phyloP scores from a whole-genome alignment of 495 filamentous ascomycete species.

The Rostrohypoxylon terebratum region DNA sequence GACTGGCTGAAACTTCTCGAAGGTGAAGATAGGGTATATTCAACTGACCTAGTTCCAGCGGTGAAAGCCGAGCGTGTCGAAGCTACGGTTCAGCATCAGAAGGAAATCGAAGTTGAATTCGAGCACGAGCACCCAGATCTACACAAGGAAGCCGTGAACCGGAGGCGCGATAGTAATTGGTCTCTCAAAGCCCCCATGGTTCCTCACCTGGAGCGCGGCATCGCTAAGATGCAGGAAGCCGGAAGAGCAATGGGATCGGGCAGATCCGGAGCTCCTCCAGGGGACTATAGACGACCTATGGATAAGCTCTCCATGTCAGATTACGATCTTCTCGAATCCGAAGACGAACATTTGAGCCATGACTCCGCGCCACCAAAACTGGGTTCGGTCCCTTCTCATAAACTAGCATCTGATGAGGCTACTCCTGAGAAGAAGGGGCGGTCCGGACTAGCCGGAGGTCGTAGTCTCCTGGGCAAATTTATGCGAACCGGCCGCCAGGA shows the following conservation, averaged over 20 bases:
- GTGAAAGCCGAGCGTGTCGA: slow-evolving; percentile 53
- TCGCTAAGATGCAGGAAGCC: slow-evolving; percentile 45
- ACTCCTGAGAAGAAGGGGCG: slow-evolving; percentile 32
- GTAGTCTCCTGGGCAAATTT: slow-evolving; percentile 33
- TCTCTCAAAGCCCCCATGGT: slow-evolving; percentile 39
- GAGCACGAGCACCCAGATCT: slow-evolving; percentile 51
- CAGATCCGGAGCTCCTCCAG: slow-evolving; percentile 30
- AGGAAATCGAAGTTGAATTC: slow-evolving; percentile 56
- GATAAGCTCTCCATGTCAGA: slow-evolving; percentile 43
- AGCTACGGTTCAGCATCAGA: slow-evolving; percentile 55
- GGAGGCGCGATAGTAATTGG: slow-evolving; percentile 42
- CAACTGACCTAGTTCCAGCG: slow-evolving; percentile 51
- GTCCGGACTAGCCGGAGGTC: slow-evolving; percentile 24
- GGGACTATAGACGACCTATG: slow-evolving; percentile 41
- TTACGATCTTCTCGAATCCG: slow-evolving; percentile 43
- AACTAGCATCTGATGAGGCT: slow-evolving; percentile 8
- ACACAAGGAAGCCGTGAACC: slow-evolving; percentile 51
- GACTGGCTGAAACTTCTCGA: slow-evolving; percentile 54
- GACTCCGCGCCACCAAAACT: slow-evolving; percentile 15
- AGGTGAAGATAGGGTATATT: slow-evolving; percentile 52
- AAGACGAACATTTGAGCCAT: slow-evolving; percentile 41
- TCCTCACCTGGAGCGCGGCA: slow-evolving; percentile 35
- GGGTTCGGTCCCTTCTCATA: slow-evolving; percentile 13
- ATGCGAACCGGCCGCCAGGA: slow-evolving; percentile 40
- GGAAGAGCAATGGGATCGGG: slow-evolving; percentile 22